These are phyloP conservation scores for Ceratocystiopsis sp. DNA, from an alignment of 2,329 filamentous ascomycete genomes.

Conservation along the genomic window DNA sequence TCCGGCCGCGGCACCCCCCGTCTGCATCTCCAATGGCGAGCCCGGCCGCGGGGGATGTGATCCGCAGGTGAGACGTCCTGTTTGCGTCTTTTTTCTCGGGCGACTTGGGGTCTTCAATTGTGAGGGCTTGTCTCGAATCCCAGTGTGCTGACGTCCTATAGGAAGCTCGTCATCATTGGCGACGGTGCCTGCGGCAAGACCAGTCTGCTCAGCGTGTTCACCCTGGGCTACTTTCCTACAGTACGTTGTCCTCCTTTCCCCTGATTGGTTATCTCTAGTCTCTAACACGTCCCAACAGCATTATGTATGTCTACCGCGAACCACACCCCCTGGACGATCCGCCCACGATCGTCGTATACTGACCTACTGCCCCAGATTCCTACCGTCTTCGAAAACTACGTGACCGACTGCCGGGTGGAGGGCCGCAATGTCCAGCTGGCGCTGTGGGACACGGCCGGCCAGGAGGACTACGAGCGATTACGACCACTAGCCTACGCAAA, in stretches of 20 bases:
- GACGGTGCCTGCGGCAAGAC: conserved; percentile 98
- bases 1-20: too few relatives aligned
- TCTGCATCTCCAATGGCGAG: conserved; percentile 16
- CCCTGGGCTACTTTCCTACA: conserved; percentile 91
- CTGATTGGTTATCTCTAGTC: conserved; percentile 13
- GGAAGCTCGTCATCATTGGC: conserved; percentile 92
- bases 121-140: too few relatives aligned
- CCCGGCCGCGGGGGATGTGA: conserved; percentile 17
- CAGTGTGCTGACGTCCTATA: conserved; percentile 19
- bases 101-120: too few relatives aligned
- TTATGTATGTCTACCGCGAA: neutral
- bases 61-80: conserved; percentile 17
- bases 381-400: conserved; percentile 98
- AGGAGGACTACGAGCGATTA: conserved; percentile 95
- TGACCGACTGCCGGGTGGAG: conserved; percentile 95
- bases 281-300: too few relatives aligned
- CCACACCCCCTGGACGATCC: neutral
- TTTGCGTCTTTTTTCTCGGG: neutral
- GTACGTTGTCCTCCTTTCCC: conserved; percentile 36
- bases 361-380: conserved; percentile 46
- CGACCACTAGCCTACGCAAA: conserved; percentile 91
- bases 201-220: conserved; percentile 92
- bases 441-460: conserved; percentile 97
- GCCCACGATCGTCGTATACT: neutral
- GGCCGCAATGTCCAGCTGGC: conserved; percentile 97